Base-by-base conservation (phyloP, 352 stramenopile species). In the Globisporangium lucens region DNA sequence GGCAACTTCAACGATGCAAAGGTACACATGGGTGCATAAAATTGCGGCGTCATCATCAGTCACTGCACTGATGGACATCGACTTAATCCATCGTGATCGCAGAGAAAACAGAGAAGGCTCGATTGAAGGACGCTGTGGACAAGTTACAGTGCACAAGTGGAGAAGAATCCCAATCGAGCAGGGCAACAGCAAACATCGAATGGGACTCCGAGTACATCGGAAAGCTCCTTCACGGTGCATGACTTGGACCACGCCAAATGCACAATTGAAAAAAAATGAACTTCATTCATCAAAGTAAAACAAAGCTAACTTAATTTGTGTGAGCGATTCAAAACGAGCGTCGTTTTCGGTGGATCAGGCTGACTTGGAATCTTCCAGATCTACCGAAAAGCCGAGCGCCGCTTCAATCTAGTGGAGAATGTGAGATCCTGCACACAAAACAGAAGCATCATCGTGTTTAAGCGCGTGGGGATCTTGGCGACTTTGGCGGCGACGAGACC, bases 281-380 rank as follows among this genome's bases (percentile, higher is more conserved):
- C 51, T 71, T 75, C 67, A 81, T 79, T 81, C 69, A 73, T 73
- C 61, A 74, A 75, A 69, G 66, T 73, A 74, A 70, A 79, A 66
- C 69, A 76, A 67, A 79, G 70, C 74, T 80, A 80, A 78, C 74
- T 80, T 80, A 80, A 61, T 46, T 60, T 46, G 58, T 49, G 59
- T 49, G 33, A 49, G 33, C 33, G 33, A 61, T 49, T 49, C 56
- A 47, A 61, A 61, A 38, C 56, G n/a, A 49, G 56, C 41, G 27
- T 7, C 13, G 5, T 56, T 55, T 24, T 47, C 30, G 3, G 55
- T 17, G 29, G 27, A 17, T 33, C 52, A 43, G 43, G 30, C 55
- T 60, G 29, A 43, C 55, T 8, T 38, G 24, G 13, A 24, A 35
- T 22, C 30, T 43, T 47, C 20, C 15, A 30, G 30, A 43, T 24